Conservation (phyloP, 2,329 filamentous ascomycete genomes). For the Exserohilum turcica region DNA sequence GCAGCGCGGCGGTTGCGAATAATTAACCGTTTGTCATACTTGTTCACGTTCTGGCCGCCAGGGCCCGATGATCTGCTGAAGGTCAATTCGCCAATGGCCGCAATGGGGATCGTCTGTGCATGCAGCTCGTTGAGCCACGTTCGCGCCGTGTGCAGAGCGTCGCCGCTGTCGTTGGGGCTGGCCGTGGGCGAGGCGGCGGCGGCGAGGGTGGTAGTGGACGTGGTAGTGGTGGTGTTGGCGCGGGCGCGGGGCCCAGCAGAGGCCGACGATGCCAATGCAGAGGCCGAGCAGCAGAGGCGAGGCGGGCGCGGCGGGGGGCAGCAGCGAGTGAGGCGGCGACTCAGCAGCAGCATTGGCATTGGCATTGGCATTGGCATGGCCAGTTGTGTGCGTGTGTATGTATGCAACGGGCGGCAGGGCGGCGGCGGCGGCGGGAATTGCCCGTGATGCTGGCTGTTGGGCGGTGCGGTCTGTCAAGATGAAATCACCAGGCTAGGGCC, state of each 20-base stretch:
- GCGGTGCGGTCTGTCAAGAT: conserved; percentile 18
- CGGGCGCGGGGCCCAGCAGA: no score
- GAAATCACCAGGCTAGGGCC: conserved; percentile 17
- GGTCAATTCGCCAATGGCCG: conserved; percentile 61
- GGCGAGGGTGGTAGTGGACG: background rate
- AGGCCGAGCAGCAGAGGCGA: background rate
- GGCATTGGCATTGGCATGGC: no score
- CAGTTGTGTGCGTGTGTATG: no score
- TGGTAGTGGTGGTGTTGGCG: no score
- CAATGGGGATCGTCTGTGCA: conserved; percentile 59
- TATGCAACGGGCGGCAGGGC: background rate
- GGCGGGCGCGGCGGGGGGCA: background rate
- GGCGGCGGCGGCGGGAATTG: background rate
- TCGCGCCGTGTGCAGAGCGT: conserved; percentile 53
- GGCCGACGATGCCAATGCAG: background rate
- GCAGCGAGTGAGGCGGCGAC: background rate
- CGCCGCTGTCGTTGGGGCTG: conserved; percentile 17
- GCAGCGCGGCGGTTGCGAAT: conserved; percentile 22
- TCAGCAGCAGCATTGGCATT: conserved; percentile 1
- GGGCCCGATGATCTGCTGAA: conserved; percentile 69
- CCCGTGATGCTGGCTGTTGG: no score
- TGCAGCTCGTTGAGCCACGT: conserved; percentile 62
- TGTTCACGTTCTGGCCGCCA: conserved; percentile 72
- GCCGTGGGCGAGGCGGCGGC: background rate
- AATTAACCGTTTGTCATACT: conserved; percentile 52